Evolutionary conservation across 345 rosid genomes (phyloP), one percentile per base, ranked within the genome.

Genomic region (Murraya paniculata): DNA sequence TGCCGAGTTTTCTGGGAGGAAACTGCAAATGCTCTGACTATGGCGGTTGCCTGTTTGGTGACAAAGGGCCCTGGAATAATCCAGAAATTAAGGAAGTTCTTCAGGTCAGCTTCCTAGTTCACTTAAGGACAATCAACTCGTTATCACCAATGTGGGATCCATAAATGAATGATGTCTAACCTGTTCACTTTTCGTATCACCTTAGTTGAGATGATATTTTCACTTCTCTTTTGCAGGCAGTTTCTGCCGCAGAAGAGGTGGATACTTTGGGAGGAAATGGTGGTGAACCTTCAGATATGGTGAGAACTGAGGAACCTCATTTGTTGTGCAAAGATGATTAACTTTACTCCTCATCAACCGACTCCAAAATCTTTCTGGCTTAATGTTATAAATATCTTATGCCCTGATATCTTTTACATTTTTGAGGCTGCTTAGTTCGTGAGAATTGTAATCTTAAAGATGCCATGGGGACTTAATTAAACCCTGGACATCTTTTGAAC

Each of bases 41-140:
- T 55, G 93, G 90, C 1, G 90, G 91, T 73, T 89, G 95, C 86
- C 31, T 88, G 70, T 82, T 83, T 14, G 88, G 93, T 58, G 93
- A 91, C 65, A 85, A 81, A 82, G 93, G 91, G 24, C 95, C 93
- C 18, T 91, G 95, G 93, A 83, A 89, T 24, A 81, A 89, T 77
- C 95, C 91, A 13, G 93, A 91, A 66, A 82, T 87, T 9, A 48
- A 5, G 59, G 86, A 87, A 75, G 78, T 83, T 76, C 74, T 89
- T 80, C 80, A 87, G 94, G 92, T 89, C 79, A 68, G 9, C n/a
- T 77, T 78, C 55, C 69, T 58, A 39, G 65, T 66, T 59, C 28
- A n/a, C 50, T 36, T 56, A 59, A 28, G 39, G 21, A 36, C 28
- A 45, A 7, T 28, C 67, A 25, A 55, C 56, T 28, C 22, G 45